phyloP scores from a whole-genome alignment of 768 basidiomycete genomes.

The Auricularia cornea region DNA sequence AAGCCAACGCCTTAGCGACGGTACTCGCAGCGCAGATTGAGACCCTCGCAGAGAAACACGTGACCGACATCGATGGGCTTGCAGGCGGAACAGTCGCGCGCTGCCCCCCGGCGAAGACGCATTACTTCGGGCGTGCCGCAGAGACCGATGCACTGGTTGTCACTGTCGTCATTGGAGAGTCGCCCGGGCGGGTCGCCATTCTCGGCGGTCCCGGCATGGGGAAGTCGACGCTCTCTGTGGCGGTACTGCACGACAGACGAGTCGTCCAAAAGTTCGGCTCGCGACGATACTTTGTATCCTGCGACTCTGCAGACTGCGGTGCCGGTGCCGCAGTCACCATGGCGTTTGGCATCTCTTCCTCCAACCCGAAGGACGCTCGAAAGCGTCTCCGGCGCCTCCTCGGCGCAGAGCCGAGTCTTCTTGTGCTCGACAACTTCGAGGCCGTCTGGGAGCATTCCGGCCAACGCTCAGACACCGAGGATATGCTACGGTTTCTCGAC shows the following conservation, averaged over 20 bases:
- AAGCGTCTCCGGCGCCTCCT: background rate
- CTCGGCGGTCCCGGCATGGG: conserved; percentile 30
- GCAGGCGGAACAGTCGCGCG: no score
- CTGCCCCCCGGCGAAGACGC: background rate
- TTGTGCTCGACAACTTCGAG: conserved; percentile 18
- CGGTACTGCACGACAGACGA: conserved; percentile 20
- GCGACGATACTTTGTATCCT: conserved; percentile 26
- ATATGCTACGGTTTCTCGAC: conserved; percentile 9
- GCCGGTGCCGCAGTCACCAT: background rate
- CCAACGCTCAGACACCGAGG: conserved; percentile 13
- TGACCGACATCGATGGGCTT: no score
- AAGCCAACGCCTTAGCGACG: no score
- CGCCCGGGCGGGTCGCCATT: conserved; percentile 7
- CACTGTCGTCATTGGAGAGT: background rate
- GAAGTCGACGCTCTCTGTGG: conserved; percentile 30
- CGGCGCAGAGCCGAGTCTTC: conserved; percentile 11
- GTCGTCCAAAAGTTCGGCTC: conserved; percentile 18
- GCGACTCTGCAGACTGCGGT: conserved; percentile 11
- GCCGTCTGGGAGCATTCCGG: conserved; percentile 13
- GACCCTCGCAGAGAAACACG: no score
- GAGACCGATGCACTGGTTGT: background rate
- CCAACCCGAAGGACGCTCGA: background rate
- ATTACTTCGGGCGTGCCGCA: background rate
- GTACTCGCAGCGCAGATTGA: no score
- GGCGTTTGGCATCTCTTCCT: background rate